These are phyloP conservation scores for Calonectria pteridis DNA, from an alignment of 2,329 filamentous ascomycete species.

Conservation along the genomic window DNA sequence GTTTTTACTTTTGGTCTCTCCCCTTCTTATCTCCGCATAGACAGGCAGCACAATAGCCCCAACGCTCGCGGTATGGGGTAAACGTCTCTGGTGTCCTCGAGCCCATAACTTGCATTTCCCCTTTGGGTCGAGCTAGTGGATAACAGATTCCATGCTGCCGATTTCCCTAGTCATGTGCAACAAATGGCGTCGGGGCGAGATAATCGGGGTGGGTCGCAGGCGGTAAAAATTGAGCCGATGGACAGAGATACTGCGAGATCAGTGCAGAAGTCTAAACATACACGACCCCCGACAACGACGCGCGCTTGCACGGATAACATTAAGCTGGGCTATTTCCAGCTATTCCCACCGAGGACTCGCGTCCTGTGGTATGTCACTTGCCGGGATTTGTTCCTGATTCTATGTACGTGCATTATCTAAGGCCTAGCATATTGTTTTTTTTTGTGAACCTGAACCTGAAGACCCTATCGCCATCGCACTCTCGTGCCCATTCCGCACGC, in stretches of 20 bases:
- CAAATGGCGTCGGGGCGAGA: neutral
- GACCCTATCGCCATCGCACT: neutral
- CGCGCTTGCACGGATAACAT: neutral
- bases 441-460: neutral
- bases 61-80: neutral
- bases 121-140: neutral
- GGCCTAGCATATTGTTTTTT: neutral
- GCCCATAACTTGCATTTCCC: neutral
- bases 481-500: neutral
- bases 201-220: slow-evolving; percentile 1
- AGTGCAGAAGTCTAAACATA: neutral
- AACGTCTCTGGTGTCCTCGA: neutral
- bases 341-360: neutral
- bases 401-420: neutral
- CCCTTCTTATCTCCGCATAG: neutral
- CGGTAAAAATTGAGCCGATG: slow-evolving; percentile 9
- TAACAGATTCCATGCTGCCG: slow-evolving; percentile 1
- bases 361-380: neutral
- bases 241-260: neutral
- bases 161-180: neutral
- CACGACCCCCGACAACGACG: neutral
- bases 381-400: neutral
- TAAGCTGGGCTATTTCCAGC: neutral
- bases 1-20: neutral
- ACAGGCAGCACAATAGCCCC: neutral